A percentile compares a stretch with the other conserved stretches of the same genome.
Conservation (phyloP, 73 alveolate species). For the Tetrahymena thermophila region DNA sequence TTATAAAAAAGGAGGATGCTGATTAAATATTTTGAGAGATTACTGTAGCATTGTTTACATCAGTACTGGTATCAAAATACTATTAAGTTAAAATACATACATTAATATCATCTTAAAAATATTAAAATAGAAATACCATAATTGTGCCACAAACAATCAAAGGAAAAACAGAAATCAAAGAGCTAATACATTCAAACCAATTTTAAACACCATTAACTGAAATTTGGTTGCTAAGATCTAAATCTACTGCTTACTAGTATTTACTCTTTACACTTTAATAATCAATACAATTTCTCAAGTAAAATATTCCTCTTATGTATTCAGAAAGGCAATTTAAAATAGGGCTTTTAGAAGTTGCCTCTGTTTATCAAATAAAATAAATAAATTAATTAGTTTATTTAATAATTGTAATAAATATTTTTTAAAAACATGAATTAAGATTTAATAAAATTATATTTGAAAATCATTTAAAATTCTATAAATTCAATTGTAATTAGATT, state of each 20-base stretch:
- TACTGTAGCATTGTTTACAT: neutral
- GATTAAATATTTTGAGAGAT: neutral
- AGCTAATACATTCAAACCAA: constrained; percentile 5
- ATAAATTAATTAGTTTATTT: neutral
- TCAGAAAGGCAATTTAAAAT: neutral
- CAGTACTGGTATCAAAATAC: neutral
- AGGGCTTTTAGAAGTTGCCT: constrained; percentile 29
- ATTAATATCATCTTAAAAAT: neutral
- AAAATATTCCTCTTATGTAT: constrained; percentile 13
- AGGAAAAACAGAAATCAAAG: neutral
- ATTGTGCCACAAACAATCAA: neutral
- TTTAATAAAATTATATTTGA: too few relatives aligned
- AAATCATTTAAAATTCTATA: too few relatives aligned
- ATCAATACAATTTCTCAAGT: constrained; percentile 5
- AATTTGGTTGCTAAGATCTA: constrained; percentile 23
- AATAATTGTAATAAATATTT: too few relatives aligned
- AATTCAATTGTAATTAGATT: too few relatives aligned
- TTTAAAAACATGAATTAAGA: too few relatives aligned
- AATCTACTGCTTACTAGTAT: neutral
- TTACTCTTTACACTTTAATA: neutral
- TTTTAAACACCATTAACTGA: constrained; percentile 4
- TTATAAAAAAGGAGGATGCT: neutral
- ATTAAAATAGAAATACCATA: neutral
- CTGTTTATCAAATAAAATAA: neutral
- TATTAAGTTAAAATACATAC: neutral